A percentile compares a stretch with the other conserved stretches of the same genome.
phyloP scores from a whole-genome alignment of 306 rosid genomes.

The Mimosa pudica region DNA sequence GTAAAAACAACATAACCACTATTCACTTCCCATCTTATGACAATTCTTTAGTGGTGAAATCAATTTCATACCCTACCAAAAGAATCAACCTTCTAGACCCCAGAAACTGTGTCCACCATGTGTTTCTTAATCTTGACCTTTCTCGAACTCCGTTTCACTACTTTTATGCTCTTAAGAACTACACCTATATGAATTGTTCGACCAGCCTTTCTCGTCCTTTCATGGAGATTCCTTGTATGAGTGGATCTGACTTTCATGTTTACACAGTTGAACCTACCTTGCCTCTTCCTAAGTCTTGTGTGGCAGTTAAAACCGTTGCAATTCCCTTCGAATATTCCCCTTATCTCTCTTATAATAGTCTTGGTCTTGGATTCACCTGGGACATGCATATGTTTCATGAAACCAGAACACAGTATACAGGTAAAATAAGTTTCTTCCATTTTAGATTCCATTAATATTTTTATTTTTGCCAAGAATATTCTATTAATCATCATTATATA shows the following conservation, averaged over 20 bases:
- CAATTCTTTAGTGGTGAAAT: conserved; percentile 54
- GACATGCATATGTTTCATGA: conserved; percentile 41
- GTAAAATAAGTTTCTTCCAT: conserved; percentile 34
- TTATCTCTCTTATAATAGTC: conserved; percentile 60
- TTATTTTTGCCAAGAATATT: too few relatives aligned
- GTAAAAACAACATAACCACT: conserved; percentile 51
- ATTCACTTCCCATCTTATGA: conserved; percentile 61
- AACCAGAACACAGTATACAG: conserved; percentile 34
- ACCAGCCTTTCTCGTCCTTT: conserved; percentile 36
- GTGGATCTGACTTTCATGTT: conserved; percentile 50
- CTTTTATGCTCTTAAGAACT: conserved; percentile 51
- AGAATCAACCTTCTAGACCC: conserved; percentile 69
- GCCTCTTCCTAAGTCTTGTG: conserved; percentile 56
- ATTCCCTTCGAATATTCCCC: conserved; percentile 80
- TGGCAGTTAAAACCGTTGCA: conserved; percentile 52
- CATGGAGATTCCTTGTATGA: conserved; percentile 65
- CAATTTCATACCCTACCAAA: conserved; percentile 65
- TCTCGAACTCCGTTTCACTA: conserved; percentile 61
- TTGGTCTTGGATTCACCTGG: conserved; percentile 86
- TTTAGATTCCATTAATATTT: not conserved
- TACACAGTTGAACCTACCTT: conserved; percentile 64
- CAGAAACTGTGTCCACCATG: conserved; percentile 57
- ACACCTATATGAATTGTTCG: conserved; percentile 68
- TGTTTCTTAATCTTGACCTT: conserved; percentile 71
- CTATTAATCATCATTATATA: too few relatives aligned